Evolutionary conservation across 805 yeast species (phyloP), one percentile per base, ranked within the genome.

Genomic region (Wickerhamomyces canadensis): DNA sequence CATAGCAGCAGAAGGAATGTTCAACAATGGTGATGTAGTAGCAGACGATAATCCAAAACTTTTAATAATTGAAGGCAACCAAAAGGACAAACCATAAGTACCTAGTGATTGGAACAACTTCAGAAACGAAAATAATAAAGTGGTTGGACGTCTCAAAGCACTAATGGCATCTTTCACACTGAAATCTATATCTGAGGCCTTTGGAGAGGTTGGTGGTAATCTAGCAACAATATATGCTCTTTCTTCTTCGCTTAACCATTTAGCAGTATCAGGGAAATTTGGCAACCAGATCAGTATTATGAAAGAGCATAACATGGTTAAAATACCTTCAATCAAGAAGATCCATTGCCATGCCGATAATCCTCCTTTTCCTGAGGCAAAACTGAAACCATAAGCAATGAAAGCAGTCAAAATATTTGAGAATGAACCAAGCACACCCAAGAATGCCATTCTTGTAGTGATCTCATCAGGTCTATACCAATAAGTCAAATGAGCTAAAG

Each of bases 11-110:
- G 43, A 40, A 5, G 53, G 53, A 10, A 47, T 42, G 4, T 43
- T 45, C 40, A 47, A 34, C 17, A 49, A 30, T 26, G 44, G 52
- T 73, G 64, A 74, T 74, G 34, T 33, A 8, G 30, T 19, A 17
- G 43, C 33, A 14, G 39, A 33, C 4, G 44, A 38, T 24, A 40
- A 36, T 6, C 49, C 49, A 13, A 44, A 35, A 4, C 35, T 38
- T 15, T 32, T 27, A 13, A 48, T 27, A 24, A 48, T 46, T 3
- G 40, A 27, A 16, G 52, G 52, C 17, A 46, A 21, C 34, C 45
- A 46, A 12, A 46, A 36, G 1, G 46, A 19, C 13, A 46, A 31
- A 11, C 48, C 50, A 31, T 44, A 46, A 19, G 42, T 42, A 16
- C 47, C 48, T 22, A 43, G 33, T 25, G 32, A 38, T 30, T 36